phyloP scores from a whole-genome alignment of 2,329 filamentous ascomycete genomes.

The Capronia epimyces region DNA sequence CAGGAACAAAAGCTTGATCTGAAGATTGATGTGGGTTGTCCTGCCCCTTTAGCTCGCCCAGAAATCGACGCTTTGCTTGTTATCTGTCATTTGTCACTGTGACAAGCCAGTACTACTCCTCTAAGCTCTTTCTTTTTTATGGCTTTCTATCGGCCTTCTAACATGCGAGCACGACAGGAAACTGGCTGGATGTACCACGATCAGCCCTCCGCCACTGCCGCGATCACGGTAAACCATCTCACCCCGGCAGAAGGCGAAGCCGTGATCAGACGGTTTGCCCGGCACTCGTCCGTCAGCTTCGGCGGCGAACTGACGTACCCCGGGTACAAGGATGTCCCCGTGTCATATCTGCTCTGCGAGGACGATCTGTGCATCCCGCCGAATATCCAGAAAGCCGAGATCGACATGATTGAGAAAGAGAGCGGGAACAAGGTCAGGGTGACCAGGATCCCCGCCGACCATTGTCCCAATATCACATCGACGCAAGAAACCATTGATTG shows the following conservation, averaged over 20 bases:
- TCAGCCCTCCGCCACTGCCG: constrained; percentile 2
- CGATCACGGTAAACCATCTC: constrained; percentile 7
- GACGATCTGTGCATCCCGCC: constrained; percentile 32
- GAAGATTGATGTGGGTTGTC: constrained; percentile 12
- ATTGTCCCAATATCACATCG: constrained; percentile 29
- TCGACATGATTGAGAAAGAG: constrained; percentile 33
- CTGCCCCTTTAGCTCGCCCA: too few species aligned
- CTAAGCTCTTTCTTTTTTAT: background rate
- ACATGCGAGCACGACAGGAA: constrained; percentile 14
- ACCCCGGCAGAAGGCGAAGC: constrained; percentile 18
- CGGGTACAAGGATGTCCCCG: constrained; percentile 35
- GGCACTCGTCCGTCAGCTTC: constrained; percentile 33
- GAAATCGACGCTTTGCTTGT: too few species aligned
- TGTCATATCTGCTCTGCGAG: constrained; percentile 34
- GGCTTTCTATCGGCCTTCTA: background rate
- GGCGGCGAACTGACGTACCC: constrained; percentile 30
- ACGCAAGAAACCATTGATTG: constrained; percentile 28
- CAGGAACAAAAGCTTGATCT: constrained; percentile 8
- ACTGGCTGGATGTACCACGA: constrained; percentile 22
- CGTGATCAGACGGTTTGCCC: constrained; percentile 20
- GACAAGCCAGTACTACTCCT: too few species aligned
- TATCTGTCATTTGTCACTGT: too few species aligned
- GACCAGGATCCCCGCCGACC: constrained; percentile 31
- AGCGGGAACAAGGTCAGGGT: constrained; percentile 34
- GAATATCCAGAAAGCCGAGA: constrained; percentile 30